phyloP scores from a whole-genome alignment of 306 rosid species.

The Cicer bijugum region DNA sequence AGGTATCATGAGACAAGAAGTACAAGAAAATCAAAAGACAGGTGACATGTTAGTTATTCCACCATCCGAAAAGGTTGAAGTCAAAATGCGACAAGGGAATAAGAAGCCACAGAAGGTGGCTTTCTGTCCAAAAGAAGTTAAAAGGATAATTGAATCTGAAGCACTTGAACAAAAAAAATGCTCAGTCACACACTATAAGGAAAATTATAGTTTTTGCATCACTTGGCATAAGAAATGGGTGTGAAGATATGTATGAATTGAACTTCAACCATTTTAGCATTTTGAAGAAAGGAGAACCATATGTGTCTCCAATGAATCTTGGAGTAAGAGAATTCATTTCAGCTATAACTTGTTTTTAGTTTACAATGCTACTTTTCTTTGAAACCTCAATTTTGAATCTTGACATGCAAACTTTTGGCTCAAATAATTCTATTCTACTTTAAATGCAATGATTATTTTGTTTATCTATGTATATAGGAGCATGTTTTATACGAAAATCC shows the following conservation, averaged over 20 bases:
- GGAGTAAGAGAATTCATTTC: slow-evolving; percentile 63
- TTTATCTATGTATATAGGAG: slow-evolving; percentile 52
- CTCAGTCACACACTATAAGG: slow-evolving; percentile 81
- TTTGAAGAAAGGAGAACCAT: slow-evolving; percentile 75
- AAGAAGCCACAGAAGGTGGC: slow-evolving; percentile 72
- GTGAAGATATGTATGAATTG: slow-evolving; percentile 83
- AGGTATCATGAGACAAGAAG: slow-evolving; percentile 43
- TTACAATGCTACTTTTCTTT: neutral
- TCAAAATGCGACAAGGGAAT: slow-evolving; percentile 39
- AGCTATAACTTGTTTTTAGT: neutral
- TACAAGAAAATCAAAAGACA: slow-evolving; percentile 45
- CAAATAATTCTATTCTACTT: neutral
- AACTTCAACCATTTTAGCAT: slow-evolving; percentile 81
- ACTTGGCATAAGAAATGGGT: slow-evolving; percentile 86
- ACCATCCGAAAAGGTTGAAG: slow-evolving; percentile 43
- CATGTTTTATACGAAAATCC: slow-evolving; percentile 83
- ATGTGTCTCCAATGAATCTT: slow-evolving; percentile 60
- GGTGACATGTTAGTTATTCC: slow-evolving; percentile 29
- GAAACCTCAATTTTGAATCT: neutral
- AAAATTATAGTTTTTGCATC: slow-evolving; percentile 84
- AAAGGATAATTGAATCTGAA: slow-evolving; percentile 66
- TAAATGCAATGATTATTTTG: neutral
- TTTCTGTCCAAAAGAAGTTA: slow-evolving; percentile 88
- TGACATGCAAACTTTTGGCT: neutral
- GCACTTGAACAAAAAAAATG: slow-evolving; percentile 60